These are phyloP conservation scores for Lolium multiflorum DNA, from an alignment of 176 grass and related monocot species.

Conservation along the genomic window DNA sequence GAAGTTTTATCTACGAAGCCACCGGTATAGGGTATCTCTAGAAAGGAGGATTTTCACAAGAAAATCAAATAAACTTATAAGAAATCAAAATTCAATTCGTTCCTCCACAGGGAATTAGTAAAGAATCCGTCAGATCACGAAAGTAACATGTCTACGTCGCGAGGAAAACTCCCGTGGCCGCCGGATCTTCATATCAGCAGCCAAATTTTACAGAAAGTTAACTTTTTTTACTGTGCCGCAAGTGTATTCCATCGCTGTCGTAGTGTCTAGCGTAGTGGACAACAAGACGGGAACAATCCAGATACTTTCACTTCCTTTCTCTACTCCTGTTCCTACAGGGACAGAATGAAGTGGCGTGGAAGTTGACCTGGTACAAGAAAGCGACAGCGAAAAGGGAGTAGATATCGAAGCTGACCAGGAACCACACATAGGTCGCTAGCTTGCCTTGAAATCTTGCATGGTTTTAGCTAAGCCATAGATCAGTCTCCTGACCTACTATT, in stretches of 20 bases:
- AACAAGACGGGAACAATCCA: constrained; percentile 16
- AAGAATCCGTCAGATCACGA: not conserved
- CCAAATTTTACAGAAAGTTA: not conserved
- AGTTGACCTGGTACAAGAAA: constrained; percentile 55
- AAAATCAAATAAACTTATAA: not conserved
- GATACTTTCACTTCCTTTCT: constrained; percentile 32
- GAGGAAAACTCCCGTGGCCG: constrained; percentile 24
- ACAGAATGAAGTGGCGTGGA: constrained; percentile 30
- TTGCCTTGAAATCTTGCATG: constrained; percentile 51
- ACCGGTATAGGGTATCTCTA: too few relatives aligned
- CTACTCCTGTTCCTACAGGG: constrained; percentile 10
- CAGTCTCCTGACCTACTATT: not conserved
- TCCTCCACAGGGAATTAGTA: not conserved
- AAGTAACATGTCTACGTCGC: not conserved
- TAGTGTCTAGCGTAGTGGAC: constrained; percentile 10
- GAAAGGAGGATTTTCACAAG: not conserved
- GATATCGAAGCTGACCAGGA: constrained; percentile 28
- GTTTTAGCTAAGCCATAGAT: constrained; percentile 40
- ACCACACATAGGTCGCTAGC: not conserved
- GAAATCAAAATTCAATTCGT: not conserved
- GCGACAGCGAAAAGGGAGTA: constrained; percentile 26
- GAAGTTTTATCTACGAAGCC: not conserved
- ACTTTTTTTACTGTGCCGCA: constrained; percentile 22
- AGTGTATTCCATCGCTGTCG: constrained; percentile 30
- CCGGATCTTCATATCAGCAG: not conserved